Evolutionary conservation across 805 yeast genomes (phyloP).

Genomic region (Candida dajiaensis): DNA sequence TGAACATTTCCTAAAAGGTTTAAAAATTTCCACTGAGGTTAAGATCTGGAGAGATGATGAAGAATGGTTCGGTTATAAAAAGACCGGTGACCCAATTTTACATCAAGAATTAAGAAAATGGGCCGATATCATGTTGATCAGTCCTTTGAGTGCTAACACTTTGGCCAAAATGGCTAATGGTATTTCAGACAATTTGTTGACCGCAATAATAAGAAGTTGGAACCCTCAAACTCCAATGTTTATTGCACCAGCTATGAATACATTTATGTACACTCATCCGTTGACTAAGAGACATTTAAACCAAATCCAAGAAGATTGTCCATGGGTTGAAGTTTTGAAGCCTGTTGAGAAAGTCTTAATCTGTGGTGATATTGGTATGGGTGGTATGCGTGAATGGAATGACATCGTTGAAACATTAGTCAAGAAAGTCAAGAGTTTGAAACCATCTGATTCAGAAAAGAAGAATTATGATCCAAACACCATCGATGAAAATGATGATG

Average conservation of each 20-base stretch:
- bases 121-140: constrained; percentile 76
- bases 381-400: constrained; percentile 87
- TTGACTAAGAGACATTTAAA: constrained; percentile 67
- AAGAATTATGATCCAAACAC: constrained; percentile 37
- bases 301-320: constrained; percentile 61
- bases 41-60: constrained; percentile 84
- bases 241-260: constrained; percentile 82
- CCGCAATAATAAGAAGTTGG: constrained; percentile 75
- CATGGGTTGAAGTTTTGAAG: constrained; percentile 65
- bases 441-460: constrained; percentile 10
- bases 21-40: constrained; percentile 65
- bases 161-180: constrained; percentile 73
- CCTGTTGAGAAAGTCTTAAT: constrained; percentile 77
- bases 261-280: constrained; percentile 77
- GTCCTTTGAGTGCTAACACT: constrained; percentile 77
- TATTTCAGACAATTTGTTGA: constrained; percentile 68
- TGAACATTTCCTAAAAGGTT: constrained; percentile 58
- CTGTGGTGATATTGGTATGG: constrained; percentile 89
- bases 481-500: constrained; percentile 41
- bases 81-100: constrained; percentile 67
- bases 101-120: constrained; percentile 77
- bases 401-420: constrained; percentile 63
- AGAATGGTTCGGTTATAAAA: constrained; percentile 52
- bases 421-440: constrained; percentile 20
- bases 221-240: constrained; percentile 66